Base-by-base conservation (phyloP, 805 yeast genomes). In the Myxozyma mucilagina region DNA sequence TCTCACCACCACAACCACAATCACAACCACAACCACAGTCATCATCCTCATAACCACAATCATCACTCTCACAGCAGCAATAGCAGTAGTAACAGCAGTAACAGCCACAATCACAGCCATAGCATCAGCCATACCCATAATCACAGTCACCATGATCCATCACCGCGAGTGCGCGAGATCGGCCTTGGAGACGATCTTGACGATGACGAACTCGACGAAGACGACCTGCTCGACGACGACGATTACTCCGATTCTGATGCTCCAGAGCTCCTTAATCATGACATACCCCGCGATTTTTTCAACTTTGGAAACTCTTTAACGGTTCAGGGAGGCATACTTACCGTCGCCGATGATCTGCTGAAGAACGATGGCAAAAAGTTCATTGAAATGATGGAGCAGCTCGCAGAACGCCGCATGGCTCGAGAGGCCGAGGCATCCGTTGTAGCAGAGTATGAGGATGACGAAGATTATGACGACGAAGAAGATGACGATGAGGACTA, bases 261-360 rank as follows among this genome's bases (percentile, higher is more conserved):
- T 13, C 58, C 47, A 16, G 66, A 65, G 10, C 56, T 59, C 20
- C 31, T 63, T 18, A 54, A 55, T 41, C 57, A 56, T 39, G 67
- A 58, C 50, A 55, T 58, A 16, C 53, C 67, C 18, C 65, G 63
- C 55, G 67, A 64, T 41, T 57, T 70, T 39, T 71, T 70, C 61
- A 66, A 67, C 54, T 71, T 72, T 58, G 72, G 74, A 36, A 66
- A 59, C 60, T 60, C 71, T 53, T 64, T 74, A 29, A 67, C 75
- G 34, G 69, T 74, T 24, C 72, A 71, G 42, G 76, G 76, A 41
- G 84, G 84, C 13, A 76, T 82, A 59, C 74, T 81, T 65, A 78
- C 86, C 3, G 82, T 91, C 47, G 94, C 96, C 0, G 96, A 90
- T 66, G 96, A 90, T 69, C 73, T 91, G 32, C 78, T 90, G 67